These are phyloP conservation scores for Colletotrichum liaoningense DNA, from an alignment of 2,329 filamentous ascomycete genomes.

Conservation along the genomic window DNA sequence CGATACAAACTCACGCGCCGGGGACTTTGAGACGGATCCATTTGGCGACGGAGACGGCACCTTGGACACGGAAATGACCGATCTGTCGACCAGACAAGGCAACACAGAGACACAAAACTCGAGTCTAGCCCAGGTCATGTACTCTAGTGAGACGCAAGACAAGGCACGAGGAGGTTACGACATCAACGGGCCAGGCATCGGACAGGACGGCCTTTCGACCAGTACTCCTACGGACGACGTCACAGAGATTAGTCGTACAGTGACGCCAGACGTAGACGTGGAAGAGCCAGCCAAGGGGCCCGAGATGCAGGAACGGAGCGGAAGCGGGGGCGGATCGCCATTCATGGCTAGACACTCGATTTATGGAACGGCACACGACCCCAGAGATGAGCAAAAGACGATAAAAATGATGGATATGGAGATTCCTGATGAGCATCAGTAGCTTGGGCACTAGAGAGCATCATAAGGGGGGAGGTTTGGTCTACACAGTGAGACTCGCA, in stretches of 20 bases:
- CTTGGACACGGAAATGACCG: conserved; percentile 43
- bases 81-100: conserved; percentile 30
- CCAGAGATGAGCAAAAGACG: conserved; percentile 36
- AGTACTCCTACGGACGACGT: conserved; percentile 31
- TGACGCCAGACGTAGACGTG: conserved; percentile 33
- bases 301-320: conserved; percentile 58
- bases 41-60: conserved; percentile 43
- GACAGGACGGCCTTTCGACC: conserved; percentile 30
- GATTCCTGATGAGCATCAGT: conserved; percentile 41
- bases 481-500: background rate
- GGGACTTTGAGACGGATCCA: conserved; percentile 35
- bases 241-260: conserved; percentile 34
- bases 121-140: conserved; percentile 12
- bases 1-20: conserved; percentile 31
- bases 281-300: conserved; percentile 44
- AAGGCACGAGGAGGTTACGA: conserved; percentile 37
- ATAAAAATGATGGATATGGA: conserved; percentile 53
- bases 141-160: conserved; percentile 23
- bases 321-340: conserved; percentile 37
- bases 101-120: background rate
- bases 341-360: conserved; percentile 40
- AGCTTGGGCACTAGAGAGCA: conserved; percentile 23
- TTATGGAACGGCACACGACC: conserved; percentile 21
- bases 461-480: background rate
- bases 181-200: conserved; percentile 22